A percentile compares a stretch with the other conserved stretches of the same genome.
Conservation (phyloP, 2,329 filamentous ascomycete genomes). For the Fusarium protoensiforme region DNA sequence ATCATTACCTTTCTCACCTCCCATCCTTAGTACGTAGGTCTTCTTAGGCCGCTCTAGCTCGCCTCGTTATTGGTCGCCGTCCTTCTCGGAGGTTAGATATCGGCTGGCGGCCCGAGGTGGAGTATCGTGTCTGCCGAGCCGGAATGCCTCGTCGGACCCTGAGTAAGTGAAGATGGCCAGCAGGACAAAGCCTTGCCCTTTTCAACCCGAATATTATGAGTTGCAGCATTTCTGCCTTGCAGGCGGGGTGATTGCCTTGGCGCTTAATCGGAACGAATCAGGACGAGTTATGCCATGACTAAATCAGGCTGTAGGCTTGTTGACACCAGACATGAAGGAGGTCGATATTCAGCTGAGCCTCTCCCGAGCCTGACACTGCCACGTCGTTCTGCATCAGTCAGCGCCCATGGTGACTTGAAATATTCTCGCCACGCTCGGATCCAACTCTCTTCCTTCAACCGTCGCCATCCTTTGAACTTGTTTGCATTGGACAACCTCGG, state of each 20-base stretch:
- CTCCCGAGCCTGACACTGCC: background rate
- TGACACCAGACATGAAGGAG: background rate
- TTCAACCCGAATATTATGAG: too few species aligned
- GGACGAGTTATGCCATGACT: background rate
- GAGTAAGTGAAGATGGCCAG: background rate
- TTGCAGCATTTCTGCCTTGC: background rate
- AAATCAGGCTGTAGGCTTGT: background rate
- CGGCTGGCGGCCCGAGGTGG: background rate
- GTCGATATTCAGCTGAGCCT: background rate
- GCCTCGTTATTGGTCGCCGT: background rate
- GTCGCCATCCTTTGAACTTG: background rate
- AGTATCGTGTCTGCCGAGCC: background rate
- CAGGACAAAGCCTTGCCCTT: background rate
- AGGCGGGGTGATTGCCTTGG: background rate
- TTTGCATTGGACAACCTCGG: background rate
- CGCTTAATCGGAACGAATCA: background rate
- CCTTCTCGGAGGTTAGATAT: background rate
- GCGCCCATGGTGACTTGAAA: background rate
- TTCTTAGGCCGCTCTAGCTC: background rate
- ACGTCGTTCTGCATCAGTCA: background rate
- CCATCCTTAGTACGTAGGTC: background rate
- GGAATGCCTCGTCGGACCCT: background rate
- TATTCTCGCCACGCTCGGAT: accelerated
- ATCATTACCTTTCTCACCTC: background rate
- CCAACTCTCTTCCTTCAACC: background rate